Evolutionary conservation across 768 basidiomycete genomes (phyloP).

Genomic region (Podaxis mareebaensis): DNA sequence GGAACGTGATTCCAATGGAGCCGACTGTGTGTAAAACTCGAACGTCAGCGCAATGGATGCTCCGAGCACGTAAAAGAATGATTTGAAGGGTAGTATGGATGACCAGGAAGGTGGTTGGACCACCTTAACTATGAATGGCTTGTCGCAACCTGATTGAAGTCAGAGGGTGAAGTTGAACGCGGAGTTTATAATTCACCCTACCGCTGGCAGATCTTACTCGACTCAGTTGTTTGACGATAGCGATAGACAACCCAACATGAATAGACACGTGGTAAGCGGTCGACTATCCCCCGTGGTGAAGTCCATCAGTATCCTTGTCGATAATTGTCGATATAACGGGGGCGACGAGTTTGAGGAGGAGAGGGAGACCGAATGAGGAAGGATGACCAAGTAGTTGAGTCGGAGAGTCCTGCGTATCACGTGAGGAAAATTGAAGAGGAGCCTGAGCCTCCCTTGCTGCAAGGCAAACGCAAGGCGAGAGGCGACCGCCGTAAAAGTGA

Average conservation of each 20-base stretch:
- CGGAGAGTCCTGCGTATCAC: background rate
- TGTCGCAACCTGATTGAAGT: background rate
- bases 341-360: background rate
- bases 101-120: background rate
- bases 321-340: background rate
- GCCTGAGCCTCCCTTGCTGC: background rate
- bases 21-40: background rate
- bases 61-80: background rate
- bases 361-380: background rate
- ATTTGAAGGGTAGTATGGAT: background rate
- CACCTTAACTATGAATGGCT: background rate
- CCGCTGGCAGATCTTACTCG: background rate
- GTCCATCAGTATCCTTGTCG: background rate
- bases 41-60: background rate
- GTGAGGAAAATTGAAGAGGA: background rate
- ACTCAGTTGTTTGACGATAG: too few species aligned
- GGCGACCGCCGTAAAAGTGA: background rate
- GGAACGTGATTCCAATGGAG: too few species aligned
- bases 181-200: background rate
- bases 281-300: background rate
- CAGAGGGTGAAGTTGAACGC: background rate
- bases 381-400: too few species aligned
- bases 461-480: background rate
- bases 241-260: background rate
- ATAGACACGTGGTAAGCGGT: background rate